Evolutionary conservation across 805 yeast genomes (phyloP).

Genomic region (Candida tibetensis): DNA sequence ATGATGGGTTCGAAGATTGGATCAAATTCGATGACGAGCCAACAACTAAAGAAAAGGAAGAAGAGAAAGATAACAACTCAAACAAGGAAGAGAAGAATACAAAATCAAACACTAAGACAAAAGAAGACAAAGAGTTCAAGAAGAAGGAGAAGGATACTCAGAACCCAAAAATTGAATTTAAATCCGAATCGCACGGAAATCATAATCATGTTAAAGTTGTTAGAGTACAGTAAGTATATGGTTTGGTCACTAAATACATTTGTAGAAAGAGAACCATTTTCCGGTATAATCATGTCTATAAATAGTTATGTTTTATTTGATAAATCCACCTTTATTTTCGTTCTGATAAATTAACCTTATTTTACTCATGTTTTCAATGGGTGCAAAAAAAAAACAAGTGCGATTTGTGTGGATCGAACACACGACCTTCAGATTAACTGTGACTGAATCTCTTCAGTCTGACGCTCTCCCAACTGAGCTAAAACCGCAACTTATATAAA

Average conservation of each 20-base stretch:
- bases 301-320: no score
- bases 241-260: no score
- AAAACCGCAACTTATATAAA: conserved; percentile 22
- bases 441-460: conserved; percentile 35
- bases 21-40: conserved; percentile 17
- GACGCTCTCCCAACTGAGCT: conserved; percentile 42
- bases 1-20: conserved; percentile 48
- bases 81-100: neutral
- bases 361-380: neutral
- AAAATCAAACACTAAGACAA: neutral
- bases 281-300: no score
- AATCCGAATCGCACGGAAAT: conserved; percentile 6
- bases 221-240: neutral
- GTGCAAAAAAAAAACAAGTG: conserved; percentile 28
- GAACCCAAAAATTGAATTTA: conserved; percentile 1
- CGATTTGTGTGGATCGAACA: conserved; percentile 83
- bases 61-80: neutral
- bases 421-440: conserved; percentile 75
- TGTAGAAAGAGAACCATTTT: no score
- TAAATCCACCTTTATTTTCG: no score
- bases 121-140: neutral
- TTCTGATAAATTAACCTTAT: neutral
- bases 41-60: neutral
- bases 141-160: neutral
- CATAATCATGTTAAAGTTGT: conserved; percentile 8